These are phyloP conservation scores for Mycena albidolilacea DNA, from an alignment of 768 basidiomycete species.

Conservation along the genomic window DNA sequence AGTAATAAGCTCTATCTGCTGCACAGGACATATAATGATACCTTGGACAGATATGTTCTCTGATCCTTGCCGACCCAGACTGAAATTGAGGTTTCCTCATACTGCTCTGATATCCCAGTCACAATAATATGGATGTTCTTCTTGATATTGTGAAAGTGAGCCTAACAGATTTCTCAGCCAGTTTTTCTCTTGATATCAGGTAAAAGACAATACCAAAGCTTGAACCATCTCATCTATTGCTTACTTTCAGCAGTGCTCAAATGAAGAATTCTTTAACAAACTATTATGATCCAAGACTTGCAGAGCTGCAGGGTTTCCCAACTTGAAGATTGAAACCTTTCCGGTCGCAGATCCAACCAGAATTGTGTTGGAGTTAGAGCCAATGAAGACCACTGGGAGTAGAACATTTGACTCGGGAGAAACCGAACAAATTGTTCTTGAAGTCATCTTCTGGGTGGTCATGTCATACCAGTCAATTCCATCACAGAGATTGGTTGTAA, in stretches of 20 bases:
- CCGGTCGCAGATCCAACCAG: conserved; percentile 7
- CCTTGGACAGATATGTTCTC: too few species aligned
- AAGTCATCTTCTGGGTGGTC: background rate
- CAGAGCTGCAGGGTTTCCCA: background rate
- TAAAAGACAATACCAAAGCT: background rate
- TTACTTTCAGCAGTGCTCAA: background rate
- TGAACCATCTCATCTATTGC: background rate
- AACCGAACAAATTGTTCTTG: background rate
- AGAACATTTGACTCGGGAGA: background rate
- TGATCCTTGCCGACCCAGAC: background rate
- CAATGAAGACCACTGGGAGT: background rate
- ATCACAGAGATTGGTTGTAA: background rate
- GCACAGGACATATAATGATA: too few species aligned
- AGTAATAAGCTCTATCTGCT: too few species aligned
- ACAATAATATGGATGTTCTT: background rate
- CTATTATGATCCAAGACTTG: conserved; percentile 1
- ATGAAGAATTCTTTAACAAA: background rate
- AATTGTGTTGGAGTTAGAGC: background rate
- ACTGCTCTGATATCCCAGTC: conserved; percentile 10
- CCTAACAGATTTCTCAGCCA: background rate
- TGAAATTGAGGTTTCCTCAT: background rate
- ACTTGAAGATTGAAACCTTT: conserved; percentile 2
- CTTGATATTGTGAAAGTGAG: background rate
- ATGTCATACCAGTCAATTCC: conserved; percentile 9
- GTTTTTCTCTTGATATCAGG: background rate